These are phyloP conservation scores for Coniochaeta sp. DNA, from an alignment of 2,329 filamentous ascomycete species.

Conservation along the genomic window DNA sequence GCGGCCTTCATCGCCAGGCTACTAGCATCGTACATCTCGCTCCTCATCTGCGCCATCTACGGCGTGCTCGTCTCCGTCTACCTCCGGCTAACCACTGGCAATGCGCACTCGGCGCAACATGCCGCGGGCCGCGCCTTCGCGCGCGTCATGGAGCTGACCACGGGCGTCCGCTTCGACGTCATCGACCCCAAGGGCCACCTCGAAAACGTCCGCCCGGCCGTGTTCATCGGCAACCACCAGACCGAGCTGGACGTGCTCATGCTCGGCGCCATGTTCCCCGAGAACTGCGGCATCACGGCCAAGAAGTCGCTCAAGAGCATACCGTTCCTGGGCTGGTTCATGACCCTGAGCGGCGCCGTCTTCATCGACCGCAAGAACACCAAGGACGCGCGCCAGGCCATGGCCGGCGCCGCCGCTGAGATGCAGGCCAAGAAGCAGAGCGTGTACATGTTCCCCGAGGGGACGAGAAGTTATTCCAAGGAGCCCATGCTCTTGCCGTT, in stretches of 20 bases:
- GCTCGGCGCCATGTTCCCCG: conserved; percentile 82
- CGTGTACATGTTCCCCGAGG: conserved; percentile 86
- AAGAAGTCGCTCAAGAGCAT: conserved; percentile 75
- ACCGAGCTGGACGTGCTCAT: conserved; percentile 91
- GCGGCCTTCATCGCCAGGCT: conserved; percentile 63
- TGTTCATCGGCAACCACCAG: conserved; percentile 94
- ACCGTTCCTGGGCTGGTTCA: conserved; percentile 94
- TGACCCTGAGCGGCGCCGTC: conserved; percentile 76
- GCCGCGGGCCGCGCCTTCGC: conserved; percentile 73
- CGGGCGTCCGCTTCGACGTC: conserved; percentile 72
- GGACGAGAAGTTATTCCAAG: conserved; percentile 81
- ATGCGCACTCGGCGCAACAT: conserved; percentile 79
- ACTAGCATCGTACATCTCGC: conserved; percentile 56
- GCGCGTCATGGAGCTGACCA: conserved; percentile 64
- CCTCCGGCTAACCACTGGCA: conserved; percentile 61
- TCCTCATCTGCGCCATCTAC: conserved; percentile 57
- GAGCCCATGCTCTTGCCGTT: conserved; percentile 83
- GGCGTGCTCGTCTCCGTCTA: conserved; percentile 68
- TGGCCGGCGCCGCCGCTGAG: conserved; percentile 73
- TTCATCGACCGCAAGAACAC: conserved; percentile 92
- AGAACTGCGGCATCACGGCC: conserved; percentile 86
- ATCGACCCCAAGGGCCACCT: conserved; percentile 60
- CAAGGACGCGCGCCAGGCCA: conserved; percentile 74
- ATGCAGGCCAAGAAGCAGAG: conserved; percentile 68
- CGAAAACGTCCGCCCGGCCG: conserved; percentile 64